A percentile compares a stretch with the other conserved stretches of the same genome.
Conservation (phyloP, 805 yeast species). For the Yarrowia sp. region DNA sequence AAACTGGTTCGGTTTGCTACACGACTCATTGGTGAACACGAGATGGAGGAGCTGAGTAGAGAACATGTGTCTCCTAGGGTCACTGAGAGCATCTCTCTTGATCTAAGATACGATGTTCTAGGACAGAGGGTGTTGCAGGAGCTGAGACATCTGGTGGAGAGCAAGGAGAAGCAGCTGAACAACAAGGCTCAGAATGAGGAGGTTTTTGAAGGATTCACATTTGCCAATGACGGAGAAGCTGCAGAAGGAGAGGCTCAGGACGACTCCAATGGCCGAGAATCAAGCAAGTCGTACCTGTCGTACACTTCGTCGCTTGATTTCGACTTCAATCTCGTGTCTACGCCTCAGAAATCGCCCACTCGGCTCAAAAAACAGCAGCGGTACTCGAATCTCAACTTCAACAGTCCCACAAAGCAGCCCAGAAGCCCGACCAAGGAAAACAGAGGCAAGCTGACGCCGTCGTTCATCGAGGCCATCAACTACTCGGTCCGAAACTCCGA, state of each 20-base stretch:
- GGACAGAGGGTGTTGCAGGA: constrained; percentile 49
- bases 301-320: constrained; percentile 31
- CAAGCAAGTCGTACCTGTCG: constrained; percentile 24
- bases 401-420: constrained; percentile 30
- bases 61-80: constrained; percentile 22
- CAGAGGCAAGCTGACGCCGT: constrained; percentile 28
- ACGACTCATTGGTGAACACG: constrained; percentile 25
- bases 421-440: constrained; percentile 35
- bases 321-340: constrained; percentile 25
- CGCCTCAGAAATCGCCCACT: constrained; percentile 12
- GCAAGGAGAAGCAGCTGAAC: constrained; percentile 36
- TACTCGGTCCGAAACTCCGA: constrained; percentile 32
- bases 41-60: constrained; percentile 34
- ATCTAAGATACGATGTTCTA: constrained; percentile 45
- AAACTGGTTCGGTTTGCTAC: constrained; percentile 35
- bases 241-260: not conserved
- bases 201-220: constrained; percentile 28
- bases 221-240: constrained; percentile 1
- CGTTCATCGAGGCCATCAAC: constrained; percentile 33
- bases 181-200: constrained; percentile 15
- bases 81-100: constrained; percentile 33
- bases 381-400: constrained; percentile 31
- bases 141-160: constrained; percentile 43
- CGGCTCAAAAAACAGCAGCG: constrained; percentile 19
- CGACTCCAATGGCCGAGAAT: not conserved